Conservation (phyloP, 2,329 filamentous ascomycete genomes). For the Trichoderma sp. region DNA sequence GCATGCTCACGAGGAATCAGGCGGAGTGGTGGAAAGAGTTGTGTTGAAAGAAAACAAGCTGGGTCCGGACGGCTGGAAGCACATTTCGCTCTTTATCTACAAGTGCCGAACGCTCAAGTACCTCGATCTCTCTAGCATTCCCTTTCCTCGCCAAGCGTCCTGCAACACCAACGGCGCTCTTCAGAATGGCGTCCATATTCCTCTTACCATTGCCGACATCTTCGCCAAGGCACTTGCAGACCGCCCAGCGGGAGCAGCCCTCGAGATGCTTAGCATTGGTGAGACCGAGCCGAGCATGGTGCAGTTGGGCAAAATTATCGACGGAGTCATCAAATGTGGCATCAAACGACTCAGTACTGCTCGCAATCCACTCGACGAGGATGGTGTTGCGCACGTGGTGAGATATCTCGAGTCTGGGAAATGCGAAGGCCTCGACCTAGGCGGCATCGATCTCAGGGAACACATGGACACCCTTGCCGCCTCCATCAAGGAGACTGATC, state of each 20-base stretch:
- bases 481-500: slow-evolving; percentile 50
- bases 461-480: slow-evolving; percentile 53
- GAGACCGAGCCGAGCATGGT: slow-evolving; percentile 71
- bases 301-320: slow-evolving; percentile 73
- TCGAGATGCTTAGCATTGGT: slow-evolving; percentile 81
- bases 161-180: slow-evolving; percentile 30
- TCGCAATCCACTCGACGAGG: slow-evolving; percentile 71
- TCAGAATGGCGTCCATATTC: slow-evolving; percentile 35
- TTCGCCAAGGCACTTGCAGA: slow-evolving; percentile 74
- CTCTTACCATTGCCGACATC: slow-evolving; percentile 50
- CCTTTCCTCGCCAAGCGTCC: slow-evolving; percentile 58
- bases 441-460: slow-evolving; percentile 71
- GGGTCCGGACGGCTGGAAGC: slow-evolving; percentile 82
- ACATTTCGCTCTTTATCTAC: slow-evolving; percentile 85
- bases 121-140: slow-evolving; percentile 81
- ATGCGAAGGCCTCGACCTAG: slow-evolving; percentile 86
- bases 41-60: slow-evolving; percentile 92
- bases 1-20: slow-evolving; percentile 46
- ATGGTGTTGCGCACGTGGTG: slow-evolving; percentile 72
- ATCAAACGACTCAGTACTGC: slow-evolving; percentile 78
- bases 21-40: slow-evolving; percentile 80
- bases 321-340: slow-evolving; percentile 75
- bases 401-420: slow-evolving; percentile 71
- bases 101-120: slow-evolving; percentile 83
- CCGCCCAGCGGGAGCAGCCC: slow-evolving; percentile 68